phyloP scores from a whole-genome alignment of 2,329 filamentous ascomycete species.

The Coleophoma crateriformis region DNA sequence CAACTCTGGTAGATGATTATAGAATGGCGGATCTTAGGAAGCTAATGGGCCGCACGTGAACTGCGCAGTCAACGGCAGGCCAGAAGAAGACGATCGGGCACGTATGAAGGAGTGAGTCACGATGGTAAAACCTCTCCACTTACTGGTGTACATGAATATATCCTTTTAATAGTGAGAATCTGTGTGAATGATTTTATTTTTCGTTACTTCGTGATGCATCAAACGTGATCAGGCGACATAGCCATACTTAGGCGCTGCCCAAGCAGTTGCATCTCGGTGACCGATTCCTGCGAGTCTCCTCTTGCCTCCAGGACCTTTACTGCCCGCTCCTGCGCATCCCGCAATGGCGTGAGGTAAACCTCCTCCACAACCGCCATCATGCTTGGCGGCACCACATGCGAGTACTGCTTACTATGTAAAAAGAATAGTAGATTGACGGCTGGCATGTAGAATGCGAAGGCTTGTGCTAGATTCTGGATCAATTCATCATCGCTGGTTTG shows the following conservation, averaged over 20 bases:
- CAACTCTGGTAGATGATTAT: constrained; percentile 56
- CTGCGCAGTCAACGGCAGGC: too few species aligned
- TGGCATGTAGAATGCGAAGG: constrained; percentile 50
- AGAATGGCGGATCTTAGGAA: constrained; percentile 55
- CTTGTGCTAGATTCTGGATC: constrained; percentile 45
- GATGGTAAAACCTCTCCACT: too few species aligned
- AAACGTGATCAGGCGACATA: too few species aligned
- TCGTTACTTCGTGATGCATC: too few species aligned
- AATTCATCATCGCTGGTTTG: constrained; percentile 37
- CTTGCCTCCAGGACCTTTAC: constrained; percentile 5
- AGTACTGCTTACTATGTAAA: constrained; percentile 41
- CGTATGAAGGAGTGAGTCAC: too few species aligned
- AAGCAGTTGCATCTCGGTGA: constrained; percentile 18
- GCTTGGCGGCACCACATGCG: constrained; percentile 45
- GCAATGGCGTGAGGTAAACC: constrained; percentile 50
- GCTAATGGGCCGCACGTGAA: constrained; percentile 32
- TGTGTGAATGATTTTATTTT: too few species aligned
- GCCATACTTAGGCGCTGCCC: constrained; percentile 11
- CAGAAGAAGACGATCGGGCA: too few species aligned
- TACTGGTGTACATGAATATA: too few species aligned
- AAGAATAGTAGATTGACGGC: constrained; percentile 57
- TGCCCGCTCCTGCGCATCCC: constrained; percentile 32
- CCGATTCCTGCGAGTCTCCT: constrained; percentile 1
- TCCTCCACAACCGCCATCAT: constrained; percentile 54
- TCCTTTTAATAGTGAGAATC: too few species aligned